Evolutionary conservation across 2,329 filamentous ascomycete species (phyloP).

Genomic region (Colletotrichum eremochloae): DNA sequence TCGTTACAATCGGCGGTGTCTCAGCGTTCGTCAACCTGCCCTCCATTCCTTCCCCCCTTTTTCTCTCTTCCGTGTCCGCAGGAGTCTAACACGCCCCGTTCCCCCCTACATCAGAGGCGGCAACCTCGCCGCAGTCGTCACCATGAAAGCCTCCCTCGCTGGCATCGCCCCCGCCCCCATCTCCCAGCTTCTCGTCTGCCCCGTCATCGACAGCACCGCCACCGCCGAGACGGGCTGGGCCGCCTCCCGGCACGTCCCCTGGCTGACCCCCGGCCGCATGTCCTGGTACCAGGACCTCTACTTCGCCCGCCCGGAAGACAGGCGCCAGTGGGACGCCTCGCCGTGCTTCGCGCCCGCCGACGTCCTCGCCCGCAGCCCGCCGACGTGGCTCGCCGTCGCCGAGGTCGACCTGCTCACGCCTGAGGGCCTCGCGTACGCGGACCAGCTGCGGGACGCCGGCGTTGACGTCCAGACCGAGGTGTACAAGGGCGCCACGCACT

Average conservation of each 20-base stretch:
- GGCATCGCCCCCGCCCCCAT: constrained; percentile 4
- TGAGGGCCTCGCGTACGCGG: constrained; percentile 49
- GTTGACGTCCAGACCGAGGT: constrained; percentile 21
- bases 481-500: constrained; percentile 33
- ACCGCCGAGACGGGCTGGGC: constrained; percentile 44
- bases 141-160: constrained; percentile 39
- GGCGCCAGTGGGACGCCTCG: constrained; percentile 49
- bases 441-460: constrained; percentile 43
- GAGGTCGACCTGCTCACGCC: constrained; percentile 52
- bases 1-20: constrained; percentile 49
- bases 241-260: constrained; percentile 46
- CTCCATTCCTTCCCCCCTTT: too few species aligned
- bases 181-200: constrained; percentile 47
- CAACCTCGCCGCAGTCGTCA: constrained; percentile 42
- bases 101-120: constrained; percentile 38
- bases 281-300: constrained; percentile 55
- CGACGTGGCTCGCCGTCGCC: constrained; percentile 50
- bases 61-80: too few species aligned
- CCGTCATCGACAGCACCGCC: constrained; percentile 53
- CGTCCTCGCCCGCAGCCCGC: constrained; percentile 47
- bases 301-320: constrained; percentile 46
- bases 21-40: constrained; percentile 45
- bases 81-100: background rate
- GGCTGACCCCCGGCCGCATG: constrained; percentile 52
- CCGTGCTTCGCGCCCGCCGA: constrained; percentile 48